phyloP scores from a whole-genome alignment of 2,329 filamentous ascomycete genomes.

The Xylaria sp. region DNA sequence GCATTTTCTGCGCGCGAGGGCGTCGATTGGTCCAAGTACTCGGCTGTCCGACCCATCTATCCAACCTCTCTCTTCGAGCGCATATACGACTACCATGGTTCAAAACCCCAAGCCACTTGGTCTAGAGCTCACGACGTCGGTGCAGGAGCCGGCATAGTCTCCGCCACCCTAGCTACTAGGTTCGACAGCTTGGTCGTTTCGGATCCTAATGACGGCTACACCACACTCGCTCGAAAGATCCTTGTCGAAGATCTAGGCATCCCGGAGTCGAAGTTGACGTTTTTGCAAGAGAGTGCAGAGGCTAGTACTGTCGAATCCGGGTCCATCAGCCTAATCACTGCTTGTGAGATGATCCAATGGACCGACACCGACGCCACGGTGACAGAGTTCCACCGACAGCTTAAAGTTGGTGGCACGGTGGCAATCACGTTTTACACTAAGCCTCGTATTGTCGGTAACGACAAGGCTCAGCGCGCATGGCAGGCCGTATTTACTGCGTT shows the following conservation, averaged over 20 bases:
- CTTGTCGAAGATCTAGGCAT: not conserved
- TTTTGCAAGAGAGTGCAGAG: not conserved
- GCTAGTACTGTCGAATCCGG: conserved; percentile 3
- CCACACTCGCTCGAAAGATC: not conserved
- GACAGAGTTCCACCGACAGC: too few relatives aligned
- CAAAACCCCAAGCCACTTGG: conserved; percentile 31
- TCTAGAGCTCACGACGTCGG: conserved; percentile 20
- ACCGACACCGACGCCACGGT: too few relatives aligned
- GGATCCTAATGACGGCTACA: conserved; percentile 43
- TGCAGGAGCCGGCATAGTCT: conserved; percentile 39
- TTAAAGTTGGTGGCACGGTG: too few relatives aligned
- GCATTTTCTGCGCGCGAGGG: not conserved
- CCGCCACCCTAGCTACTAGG: conserved; percentile 31
- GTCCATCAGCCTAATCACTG: too few relatives aligned
- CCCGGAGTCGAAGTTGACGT: not conserved
- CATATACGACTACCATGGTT: conserved; percentile 39
- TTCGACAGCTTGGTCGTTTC: conserved; percentile 44
- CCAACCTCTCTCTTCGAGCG: conserved; percentile 39
- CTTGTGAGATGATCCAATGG: too few relatives aligned
- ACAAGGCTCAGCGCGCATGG: too few relatives aligned
- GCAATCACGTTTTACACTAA: too few relatives aligned
- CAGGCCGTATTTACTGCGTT: too few relatives aligned
- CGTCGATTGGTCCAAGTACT: conserved; percentile 39
- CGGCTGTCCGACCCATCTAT: conserved; percentile 30
- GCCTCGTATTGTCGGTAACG: too few relatives aligned